Evolutionary conservation across 768 basidiomycete species (phyloP).

Genomic region (Mycena alexandri): DNA sequence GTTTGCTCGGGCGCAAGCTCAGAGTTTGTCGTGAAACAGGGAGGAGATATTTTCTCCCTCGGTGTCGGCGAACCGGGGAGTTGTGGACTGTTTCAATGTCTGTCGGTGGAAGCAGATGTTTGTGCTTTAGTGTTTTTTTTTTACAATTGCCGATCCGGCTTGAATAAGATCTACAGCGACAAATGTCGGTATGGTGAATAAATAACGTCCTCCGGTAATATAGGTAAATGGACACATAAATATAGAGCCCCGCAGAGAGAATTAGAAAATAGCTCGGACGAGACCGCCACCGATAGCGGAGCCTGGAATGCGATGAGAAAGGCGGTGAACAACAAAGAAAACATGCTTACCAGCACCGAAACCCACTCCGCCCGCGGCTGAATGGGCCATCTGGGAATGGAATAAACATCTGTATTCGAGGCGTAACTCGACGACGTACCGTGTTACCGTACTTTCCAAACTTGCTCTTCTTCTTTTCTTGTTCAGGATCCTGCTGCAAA

Average conservation of each 20-base stretch:
- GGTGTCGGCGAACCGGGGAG: no score
- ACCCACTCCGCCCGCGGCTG: slow-evolving; percentile 73
- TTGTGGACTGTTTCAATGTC: no score
- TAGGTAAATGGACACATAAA: slow-evolving; percentile 3
- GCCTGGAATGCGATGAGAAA: slow-evolving; percentile 41
- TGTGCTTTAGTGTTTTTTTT: no score
- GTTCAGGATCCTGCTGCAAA: slow-evolving; percentile 57
- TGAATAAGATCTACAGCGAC: slow-evolving; percentile 6
- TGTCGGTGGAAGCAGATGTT: no score
- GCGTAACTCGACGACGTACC: slow-evolving; percentile 48
- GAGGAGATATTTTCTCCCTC: no score
- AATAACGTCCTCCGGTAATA: slow-evolving; percentile 20
- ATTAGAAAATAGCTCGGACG: slow-evolving; percentile 57
- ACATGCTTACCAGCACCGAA: slow-evolving; percentile 41
- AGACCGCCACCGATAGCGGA: slow-evolving; percentile 65
- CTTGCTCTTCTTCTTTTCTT: slow-evolving; percentile 69
- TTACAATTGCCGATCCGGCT: no score
- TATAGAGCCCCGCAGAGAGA: background rate
- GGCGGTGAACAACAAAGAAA: slow-evolving; percentile 1
- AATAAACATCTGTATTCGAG: background rate
- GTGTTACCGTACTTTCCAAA: slow-evolving; percentile 70
- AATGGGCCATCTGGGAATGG: slow-evolving; percentile 63
- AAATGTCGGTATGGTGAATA: slow-evolving; percentile 26
- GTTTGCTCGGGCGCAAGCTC: no score
- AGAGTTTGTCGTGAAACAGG: no score